phyloP scores from a whole-genome alignment of 2,329 filamentous ascomycete genomes.

The Rutstroemia sp. region DNA sequence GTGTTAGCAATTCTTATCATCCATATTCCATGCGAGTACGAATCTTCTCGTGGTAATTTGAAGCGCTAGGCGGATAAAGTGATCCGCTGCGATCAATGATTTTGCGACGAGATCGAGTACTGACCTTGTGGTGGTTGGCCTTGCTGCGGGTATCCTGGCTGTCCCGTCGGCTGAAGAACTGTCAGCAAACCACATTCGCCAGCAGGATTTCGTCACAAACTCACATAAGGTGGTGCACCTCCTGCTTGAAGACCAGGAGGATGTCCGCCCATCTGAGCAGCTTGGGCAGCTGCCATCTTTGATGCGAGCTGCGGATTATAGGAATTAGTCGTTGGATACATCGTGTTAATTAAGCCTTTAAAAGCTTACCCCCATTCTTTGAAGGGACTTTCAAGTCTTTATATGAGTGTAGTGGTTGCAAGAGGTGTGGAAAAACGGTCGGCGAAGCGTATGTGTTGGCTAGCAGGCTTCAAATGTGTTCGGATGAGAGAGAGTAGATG shows the following conservation, averaged over 20 bases:
- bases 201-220: not conserved
- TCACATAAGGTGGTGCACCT: conserved; percentile 6
- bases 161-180: conserved; percentile 1
- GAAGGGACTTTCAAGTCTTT: conserved; percentile 7
- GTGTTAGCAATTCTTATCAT: not conserved
- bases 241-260: conserved; percentile 5
- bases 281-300: conserved; percentile 10
- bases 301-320: conserved; percentile 8
- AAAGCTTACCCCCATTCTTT: conserved; percentile 11
- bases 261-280: conserved; percentile 1
- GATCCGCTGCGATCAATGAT: not conserved
- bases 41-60: not conserved
- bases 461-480: not conserved
- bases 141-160: not conserved
- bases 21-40: not conserved
- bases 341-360: not conserved
- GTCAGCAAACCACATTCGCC: not conserved
- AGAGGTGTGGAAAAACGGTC: not conserved
- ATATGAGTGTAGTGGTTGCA: not conserved
- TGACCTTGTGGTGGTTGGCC: not conserved
- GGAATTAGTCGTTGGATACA: conserved; percentile 7
- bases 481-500: no score
- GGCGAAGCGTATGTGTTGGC: no score
- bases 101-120: not conserved
- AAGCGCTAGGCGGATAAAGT: not conserved